These are phyloP conservation scores for Aureobasidium melanogenum DNA, from an alignment of 2,329 filamentous ascomycete species.

Conservation along the genomic window DNA sequence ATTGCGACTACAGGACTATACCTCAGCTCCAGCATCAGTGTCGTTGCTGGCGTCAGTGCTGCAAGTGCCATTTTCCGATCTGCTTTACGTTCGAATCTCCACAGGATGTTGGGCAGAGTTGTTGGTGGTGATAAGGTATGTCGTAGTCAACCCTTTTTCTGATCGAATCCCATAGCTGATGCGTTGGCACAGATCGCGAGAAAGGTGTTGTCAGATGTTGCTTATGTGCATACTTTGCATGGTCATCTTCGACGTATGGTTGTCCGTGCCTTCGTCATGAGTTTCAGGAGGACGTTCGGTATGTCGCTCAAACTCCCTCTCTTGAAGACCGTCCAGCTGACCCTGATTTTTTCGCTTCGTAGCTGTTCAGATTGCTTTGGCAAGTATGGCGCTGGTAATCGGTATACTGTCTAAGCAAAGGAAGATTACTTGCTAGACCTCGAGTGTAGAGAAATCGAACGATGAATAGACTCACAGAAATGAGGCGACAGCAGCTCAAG, in stretches of 20 bases:
- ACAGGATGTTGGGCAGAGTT: slow-evolving; percentile 23
- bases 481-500: too few species aligned
- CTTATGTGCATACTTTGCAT: slow-evolving; percentile 30
- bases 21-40: slow-evolving; percentile 35
- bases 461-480: too few species aligned
- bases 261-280: background rate
- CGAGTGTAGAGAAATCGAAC: too few species aligned
- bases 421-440: background rate
- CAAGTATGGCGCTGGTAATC: background rate
- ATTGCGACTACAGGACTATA: slow-evolving; percentile 43
- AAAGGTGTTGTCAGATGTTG: slow-evolving; percentile 18
- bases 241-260: slow-evolving; percentile 11
- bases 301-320: background rate
- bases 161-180: slow-evolving; percentile 13
- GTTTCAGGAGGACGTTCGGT: slow-evolving; percentile 6
- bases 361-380: slow-evolving; percentile 2
- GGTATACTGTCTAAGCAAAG: background rate
- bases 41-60: slow-evolving; percentile 31
- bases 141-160: background rate
- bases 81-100: slow-evolving; percentile 27
- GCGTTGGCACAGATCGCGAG: slow-evolving; percentile 8
- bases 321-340: background rate
- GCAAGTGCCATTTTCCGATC: slow-evolving; percentile 30
- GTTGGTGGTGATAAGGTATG: slow-evolving; percentile 22
- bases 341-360: too few species aligned